Base-by-base conservation (phyloP, 495 filamentous ascomycete species). In the Penicillium mononematosum region DNA sequence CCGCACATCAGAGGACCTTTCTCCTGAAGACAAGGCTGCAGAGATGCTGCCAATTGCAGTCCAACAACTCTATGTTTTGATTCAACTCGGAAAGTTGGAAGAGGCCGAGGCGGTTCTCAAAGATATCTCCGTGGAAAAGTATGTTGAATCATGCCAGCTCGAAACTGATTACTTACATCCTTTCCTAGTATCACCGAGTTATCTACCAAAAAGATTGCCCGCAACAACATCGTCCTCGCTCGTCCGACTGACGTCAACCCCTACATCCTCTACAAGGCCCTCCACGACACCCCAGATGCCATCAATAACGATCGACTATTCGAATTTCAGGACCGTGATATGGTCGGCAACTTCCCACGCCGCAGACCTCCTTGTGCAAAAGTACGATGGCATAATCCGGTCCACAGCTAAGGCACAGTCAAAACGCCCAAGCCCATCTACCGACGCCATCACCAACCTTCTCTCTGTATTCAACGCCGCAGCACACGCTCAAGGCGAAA, bases 31-130 rank as follows among this genome's bases (percentile, higher is more conserved):
- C 51, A 90, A 91, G 73, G 82, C 78, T 61, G 83, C 83, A 7
- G 94, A 99, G 71, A 63, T 96, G 38, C 76, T 94, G 24, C 90
- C 93, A 1, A 96, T 99, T 58, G 70, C 85, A 16, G 87, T 93
- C 6, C 95, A 98, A 69, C 88, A 95, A 58, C 80, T 91, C 12
- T 96, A 91, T 72, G 86, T 92, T 29, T 76, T 91, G 36, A 80
- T 83, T 2, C 84, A 78, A 57, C 76, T 91, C 53, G 91, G 87
- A 2, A 92, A 89, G 68, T 65, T 78, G 16, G 83, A 86, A 50
- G 87, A 96, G 68, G 92, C 92, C 0, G 81, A 82, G 55, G 76
- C 79, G 36, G 59, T 95, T 25, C 79, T 86, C 12, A 79, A 83
- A 52, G 81, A 83, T 25, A 82, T 97, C 36, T 75, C 80, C 32